These are phyloP conservation scores for Colletotrichum gloeosporioides DNA, from an alignment of 2,329 filamentous ascomycete genomes.

Conservation along the genomic window DNA sequence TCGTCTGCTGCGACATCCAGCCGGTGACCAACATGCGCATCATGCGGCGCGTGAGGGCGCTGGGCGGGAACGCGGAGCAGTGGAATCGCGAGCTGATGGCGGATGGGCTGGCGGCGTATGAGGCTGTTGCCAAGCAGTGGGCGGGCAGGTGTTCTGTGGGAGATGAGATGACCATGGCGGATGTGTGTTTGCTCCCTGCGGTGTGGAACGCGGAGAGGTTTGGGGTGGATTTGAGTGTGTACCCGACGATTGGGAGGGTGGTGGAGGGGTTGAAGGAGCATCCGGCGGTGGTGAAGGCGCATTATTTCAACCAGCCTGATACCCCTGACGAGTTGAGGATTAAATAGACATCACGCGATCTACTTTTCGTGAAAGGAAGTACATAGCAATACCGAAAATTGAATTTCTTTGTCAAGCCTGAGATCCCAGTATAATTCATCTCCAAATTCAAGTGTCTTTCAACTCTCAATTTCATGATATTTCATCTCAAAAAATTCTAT, in stretches of 20 bases:
- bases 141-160: conserved; percentile 61
- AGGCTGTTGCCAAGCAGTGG: conserved; percentile 41
- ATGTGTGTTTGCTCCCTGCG: conserved; percentile 63
- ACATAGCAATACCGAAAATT: background rate
- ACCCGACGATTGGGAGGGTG: conserved; percentile 51
- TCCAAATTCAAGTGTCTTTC: background rate
- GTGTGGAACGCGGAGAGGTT: conserved; percentile 62
- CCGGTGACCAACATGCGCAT: conserved; percentile 65
- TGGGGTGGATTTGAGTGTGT: conserved; percentile 55
- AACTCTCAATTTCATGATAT: background rate
- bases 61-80: conserved; percentile 46
- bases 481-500: background rate
- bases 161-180: conserved; percentile 60
- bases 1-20: conserved; percentile 64
- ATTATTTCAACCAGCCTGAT: conserved; percentile 61
- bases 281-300: conserved; percentile 55
- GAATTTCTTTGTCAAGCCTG: background rate
- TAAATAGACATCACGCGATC: background rate
- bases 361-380: background rate
- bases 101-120: conserved; percentile 62
- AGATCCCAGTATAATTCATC: background rate
- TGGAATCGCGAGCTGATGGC: conserved; percentile 60
- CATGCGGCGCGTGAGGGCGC: conserved; percentile 49
- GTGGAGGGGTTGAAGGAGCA: conserved; percentile 50
- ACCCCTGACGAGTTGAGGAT: conserved; percentile 30